Evolutionary conservation across 208 protist genomes (phyloP), one percentile per base, ranked within the genome.

Genomic region (Crithidia bombi): DNA sequence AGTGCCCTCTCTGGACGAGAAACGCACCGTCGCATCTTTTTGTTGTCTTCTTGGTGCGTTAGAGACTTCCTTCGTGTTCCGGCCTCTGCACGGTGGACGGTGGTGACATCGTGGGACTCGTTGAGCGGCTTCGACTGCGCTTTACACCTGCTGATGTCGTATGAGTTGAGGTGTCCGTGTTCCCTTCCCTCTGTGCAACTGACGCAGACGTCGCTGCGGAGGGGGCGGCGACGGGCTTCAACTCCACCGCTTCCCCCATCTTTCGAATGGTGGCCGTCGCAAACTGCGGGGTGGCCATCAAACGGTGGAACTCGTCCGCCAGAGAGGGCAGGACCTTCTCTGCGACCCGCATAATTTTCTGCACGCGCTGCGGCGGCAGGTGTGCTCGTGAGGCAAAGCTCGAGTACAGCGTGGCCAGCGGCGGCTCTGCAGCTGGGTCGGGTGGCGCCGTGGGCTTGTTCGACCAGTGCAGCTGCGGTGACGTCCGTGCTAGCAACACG

Each of bases 301-400:
- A 64, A 4, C 56, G 71, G 14, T 77, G 32, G 58, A 93, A 89
- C 17, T 71, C 73, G 12, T 43, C 56, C 49, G 65, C 51, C 23
- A 92, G 75, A n/a, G 57, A 59, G 2, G 62, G 58, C 61, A 83
- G 33, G 19, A 61, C 61, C 44, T 62, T 49, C 49, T 54, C 52
- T 12, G 75, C 81, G 0, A 71, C 69, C 4, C 85, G 76, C 86
- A 94, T 91, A 1, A 92, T 41, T 47, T 78, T 83, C 47, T 75
- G 71, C 21, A 94, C 79, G 33, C 83, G 85, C 36, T 69, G 32
- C 36, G 71, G 65, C n/a, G 82, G 76, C 15, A 94, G 72, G 51
- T 87, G 83, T 0, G 89, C 85, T 23, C 62, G 75, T 28, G 85
- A 83, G 12, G 86, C 75, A 58, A 94, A 94, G 43, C 83, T 85